Base-by-base conservation (phyloP, 2,329 filamentous ascomycete species). In the Pestalotiopsis sp. region DNA sequence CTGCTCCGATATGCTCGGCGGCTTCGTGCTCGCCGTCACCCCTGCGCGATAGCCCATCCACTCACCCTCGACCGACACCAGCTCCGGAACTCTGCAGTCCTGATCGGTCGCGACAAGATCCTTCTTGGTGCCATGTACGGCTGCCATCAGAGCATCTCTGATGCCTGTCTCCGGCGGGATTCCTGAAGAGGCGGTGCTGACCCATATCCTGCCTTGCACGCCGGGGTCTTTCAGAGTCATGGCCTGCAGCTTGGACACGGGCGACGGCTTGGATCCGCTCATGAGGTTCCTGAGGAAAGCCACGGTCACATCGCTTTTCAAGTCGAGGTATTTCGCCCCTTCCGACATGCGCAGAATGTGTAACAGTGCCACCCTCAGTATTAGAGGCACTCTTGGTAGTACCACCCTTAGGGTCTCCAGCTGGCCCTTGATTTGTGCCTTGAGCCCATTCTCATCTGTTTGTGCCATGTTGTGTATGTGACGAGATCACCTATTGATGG, bases 191-290 rank as follows among this genome's bases (percentile, higher is more conserved):
- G 92, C 90, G 67, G 89, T 92, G 74, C 90, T 91, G 27, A 97
- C 85, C 95, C 95, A 98, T 72, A 96, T 89, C 59, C 87, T 88
- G 3, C 94, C 94, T 77, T 93, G 94, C 76, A 97, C 72, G n/a
- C 77, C 77, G 1, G 76, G 74, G 36, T 79, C 78, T 27, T 68
- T 68, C 4, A 75, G 68, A 11, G 77, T 76, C 70, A 78, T 72
- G 45, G 75, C 75, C 79, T 98, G 95, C 6, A 87, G 81, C 70
- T 89, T 86, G 0, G 86, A 83, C 27, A 97, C 80, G 31, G 89
- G 83, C 12, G 74, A 77, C 0, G 85, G 83, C 17, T 80, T 81
- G 2, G 80, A 78, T 3, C 83, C 80, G 14, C 79, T 77, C 65
- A 93, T 78, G 67, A 94, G 83, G 0, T 87, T 87, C 23, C 93